Evolutionary conservation across 345 rosid genomes (phyloP).

Genomic region (Populus tremula): DNA sequence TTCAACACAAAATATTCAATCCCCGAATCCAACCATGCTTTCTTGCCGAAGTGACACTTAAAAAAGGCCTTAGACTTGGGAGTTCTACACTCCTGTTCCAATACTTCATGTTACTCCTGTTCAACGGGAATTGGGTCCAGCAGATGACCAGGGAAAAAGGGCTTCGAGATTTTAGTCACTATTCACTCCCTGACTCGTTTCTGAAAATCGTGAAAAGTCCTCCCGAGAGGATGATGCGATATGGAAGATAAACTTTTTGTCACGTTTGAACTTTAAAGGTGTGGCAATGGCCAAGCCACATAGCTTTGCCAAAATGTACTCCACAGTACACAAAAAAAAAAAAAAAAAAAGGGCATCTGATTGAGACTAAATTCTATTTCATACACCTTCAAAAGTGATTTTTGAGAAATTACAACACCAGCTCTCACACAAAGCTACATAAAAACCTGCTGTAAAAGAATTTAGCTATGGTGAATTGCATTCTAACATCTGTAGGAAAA

Average conservation of each 20-base stretch:
- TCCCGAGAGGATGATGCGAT: not conserved
- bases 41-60: not conserved
- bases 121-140: not conserved
- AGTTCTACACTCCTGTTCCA: not conserved
- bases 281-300: not conserved
- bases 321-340: not conserved
- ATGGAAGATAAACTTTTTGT: not conserved
- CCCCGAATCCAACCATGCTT: not conserved
- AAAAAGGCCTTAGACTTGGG: conserved; percentile 1
- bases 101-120: not conserved
- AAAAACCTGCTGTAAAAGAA: not conserved
- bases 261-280: not conserved
- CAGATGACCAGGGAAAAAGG: not conserved
- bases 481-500: not conserved
- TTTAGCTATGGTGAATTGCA: not conserved
- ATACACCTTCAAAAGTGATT: not conserved
- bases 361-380: not conserved
- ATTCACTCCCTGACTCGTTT: not conserved
- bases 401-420: not conserved
- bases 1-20: not conserved
- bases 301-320: not conserved
- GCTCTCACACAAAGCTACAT: not conserved
- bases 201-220: not conserved
- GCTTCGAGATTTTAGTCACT: not conserved
- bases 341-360: not conserved